Evolutionary conservation across 2,329 filamentous ascomycete genomes (phyloP), one percentile per base, ranked within the genome.

Genomic region (Plenodomus tracheiphilus): DNA sequence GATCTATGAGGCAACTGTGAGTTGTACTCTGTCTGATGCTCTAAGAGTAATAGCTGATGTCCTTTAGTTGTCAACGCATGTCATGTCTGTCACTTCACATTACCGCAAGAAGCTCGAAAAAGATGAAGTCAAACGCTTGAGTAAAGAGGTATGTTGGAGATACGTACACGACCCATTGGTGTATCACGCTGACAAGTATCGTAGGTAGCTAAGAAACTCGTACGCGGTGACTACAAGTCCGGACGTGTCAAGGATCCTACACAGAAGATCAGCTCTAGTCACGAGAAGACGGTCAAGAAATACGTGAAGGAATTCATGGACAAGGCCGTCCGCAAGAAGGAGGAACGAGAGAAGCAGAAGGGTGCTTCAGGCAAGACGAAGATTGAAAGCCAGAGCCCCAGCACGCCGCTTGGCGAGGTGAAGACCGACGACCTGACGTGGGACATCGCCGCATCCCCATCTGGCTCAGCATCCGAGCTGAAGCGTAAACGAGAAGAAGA

Each of bases 171-270:
- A 4, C 18, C 11, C 22, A 10, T 8, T 30, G 22, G 2, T 25
- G 10, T 17, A 19, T 17, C n/a, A 39, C 48, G 15, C 58, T 65
- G 17, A 66, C 49, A 16, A 7, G 44, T 4, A 16, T 16, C 41
- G 38, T 49, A 82, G 71, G 82, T 93, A 39, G 85, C 85, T 47
- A 96, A 96, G 74, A 96, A 93, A 72, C 82, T 97, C 13, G 92
- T 96, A 17, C 84, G 89, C 16, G 94, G 91, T 0, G 93, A 97
- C 70, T 97, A 89, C 75, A 96, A 96, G 71, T 88, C 93, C 65
- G 84, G 85, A 40, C 86, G 91, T n/a, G 91, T 97, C 9, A 81
- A 84, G 39, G 87, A 97, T 64, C 93, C 91, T 0, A 89, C 84
- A 8, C 66, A 66, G 19, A 83, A 82, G 41, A 86, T 97, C 56